Evolutionary conservation across 2,329 filamentous ascomycete genomes (phyloP), one percentile per base, ranked within the genome.

Genomic region (Albifimbria verrucaria): DNA sequence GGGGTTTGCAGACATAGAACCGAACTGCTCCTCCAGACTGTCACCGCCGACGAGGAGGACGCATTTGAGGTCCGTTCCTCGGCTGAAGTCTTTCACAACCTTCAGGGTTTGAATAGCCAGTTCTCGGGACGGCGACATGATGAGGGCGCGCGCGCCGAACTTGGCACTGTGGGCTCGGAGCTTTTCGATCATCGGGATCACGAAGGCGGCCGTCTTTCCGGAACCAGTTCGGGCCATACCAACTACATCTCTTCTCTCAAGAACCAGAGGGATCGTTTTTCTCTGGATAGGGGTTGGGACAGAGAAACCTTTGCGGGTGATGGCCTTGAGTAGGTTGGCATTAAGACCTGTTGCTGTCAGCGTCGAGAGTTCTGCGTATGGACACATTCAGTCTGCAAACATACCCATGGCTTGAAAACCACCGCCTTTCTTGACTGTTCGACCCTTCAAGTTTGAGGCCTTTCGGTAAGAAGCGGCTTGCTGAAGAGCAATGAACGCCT

Each of bases 221-320:
- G 92, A 97, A 68, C 94, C 94, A n/a, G 95, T 99, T 60, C 95
- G 82, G 7, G 94, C 94, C 94, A 99, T 99, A 60, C 92, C 95
- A 22, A 99, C 93, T n/a, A 97, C 90, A 79, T 99, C 94, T 72
- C 92, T 90, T 51, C 88, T 84, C 56, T 95, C 89, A 62, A 97
- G 78, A 52, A 99, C 85, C 52, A 97, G 78, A 4, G 94, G 95
- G 47, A 99, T 96, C 2, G 94, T 90, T 73, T 97, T 97, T 61
- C 94, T 85, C 76, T 99, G 94, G 71, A 99, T 99, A 0, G 94
- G 94, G 0, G 94, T 99, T 4, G 95, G 95, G 3, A 97, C 90
- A 1, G 89, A 91, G 72, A 97, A 99, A 17, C 94, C 95, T 74
- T 97, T 99, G 62, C 90, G 83, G 12, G 89, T 83, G 59, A 99